A percentile compares a stretch with the other conserved stretches of the same genome.
These are phyloP conservation scores for Akanthomyces muscarius DNA, from an alignment of 2,329 filamentous ascomycete genomes.

Conservation along the genomic window DNA sequence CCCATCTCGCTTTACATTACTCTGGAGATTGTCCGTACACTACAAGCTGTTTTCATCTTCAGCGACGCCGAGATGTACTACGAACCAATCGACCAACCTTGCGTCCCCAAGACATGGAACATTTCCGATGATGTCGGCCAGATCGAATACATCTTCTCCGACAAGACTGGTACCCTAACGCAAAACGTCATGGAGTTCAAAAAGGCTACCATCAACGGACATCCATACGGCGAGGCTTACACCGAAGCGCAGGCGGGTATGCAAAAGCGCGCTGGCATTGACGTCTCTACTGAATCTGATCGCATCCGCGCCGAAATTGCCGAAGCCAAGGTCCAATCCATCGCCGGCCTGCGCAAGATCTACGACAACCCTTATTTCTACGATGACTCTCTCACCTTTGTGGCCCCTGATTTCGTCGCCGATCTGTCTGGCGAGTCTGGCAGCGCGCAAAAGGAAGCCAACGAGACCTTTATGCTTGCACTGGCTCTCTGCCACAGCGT, in stretches of 20 bases:
- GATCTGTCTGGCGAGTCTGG: constrained; percentile 78
- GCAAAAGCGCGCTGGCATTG: constrained; percentile 84
- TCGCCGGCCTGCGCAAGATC: constrained; percentile 68
- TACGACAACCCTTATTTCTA: constrained; percentile 88
- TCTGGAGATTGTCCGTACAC: constrained; percentile 87
- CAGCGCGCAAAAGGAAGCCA: constrained; percentile 69
- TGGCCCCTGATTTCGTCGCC: constrained; percentile 82
- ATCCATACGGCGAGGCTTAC: constrained; percentile 94
- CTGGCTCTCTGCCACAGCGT: constrained; percentile 96
- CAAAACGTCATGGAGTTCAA: constrained; percentile 99
- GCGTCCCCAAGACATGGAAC: constrained; percentile 97
- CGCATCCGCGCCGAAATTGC: constrained; percentile 75
- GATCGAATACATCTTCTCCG: constrained; percentile 98
- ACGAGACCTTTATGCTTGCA: constrained; percentile 88
- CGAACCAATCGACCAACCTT: constrained; percentile 87
- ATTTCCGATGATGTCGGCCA: constrained; percentile 97
- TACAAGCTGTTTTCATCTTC: constrained; percentile 96
- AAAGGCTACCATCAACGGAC: constrained; percentile 94
- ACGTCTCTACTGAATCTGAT: constrained; percentile 76
- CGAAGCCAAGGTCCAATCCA: constrained; percentile 66
- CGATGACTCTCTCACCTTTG: constrained; percentile 86
- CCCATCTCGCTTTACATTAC: constrained; percentile 98
- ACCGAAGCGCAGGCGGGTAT: constrained; percentile 96
- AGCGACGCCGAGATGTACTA: constrained; percentile 97
- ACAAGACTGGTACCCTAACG: constrained; percentile 94